Evolutionary conservation across 345 rosid species (phyloP).

Genomic region (Eucalyptus polybractea): DNA sequence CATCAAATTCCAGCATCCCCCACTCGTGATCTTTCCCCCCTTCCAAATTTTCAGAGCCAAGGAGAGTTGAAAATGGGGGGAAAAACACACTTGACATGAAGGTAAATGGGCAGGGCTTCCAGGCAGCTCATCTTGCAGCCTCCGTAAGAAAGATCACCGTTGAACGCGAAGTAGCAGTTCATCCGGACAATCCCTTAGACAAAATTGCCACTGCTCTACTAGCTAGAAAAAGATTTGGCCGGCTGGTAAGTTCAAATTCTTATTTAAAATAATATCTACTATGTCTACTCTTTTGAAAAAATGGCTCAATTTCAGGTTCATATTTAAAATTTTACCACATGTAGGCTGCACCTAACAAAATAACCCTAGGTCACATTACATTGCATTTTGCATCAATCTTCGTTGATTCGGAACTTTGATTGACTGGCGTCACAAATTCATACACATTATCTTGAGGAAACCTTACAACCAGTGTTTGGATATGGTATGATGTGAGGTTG

Average conservation of each 20-base stretch:
- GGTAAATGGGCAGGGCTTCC: conserved; percentile 46
- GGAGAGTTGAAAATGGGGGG: conserved; percentile 63
- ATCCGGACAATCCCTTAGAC: conserved; percentile 37
- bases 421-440: neutral
- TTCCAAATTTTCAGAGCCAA: conserved; percentile 25
- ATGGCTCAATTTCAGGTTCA: neutral
- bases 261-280: neutral
- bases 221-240: neutral
- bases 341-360: no score
- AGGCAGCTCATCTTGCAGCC: conserved; percentile 67
- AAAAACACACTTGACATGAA: conserved; percentile 50
- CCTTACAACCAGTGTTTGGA: no score
- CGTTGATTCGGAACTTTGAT: neutral
- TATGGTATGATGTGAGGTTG: neutral
- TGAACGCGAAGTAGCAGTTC: conserved; percentile 55
- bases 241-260: neutral
- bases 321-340: neutral
- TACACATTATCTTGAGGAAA: neutral
- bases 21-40: neutral
- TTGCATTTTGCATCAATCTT: neutral
- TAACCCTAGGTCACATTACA: no score
- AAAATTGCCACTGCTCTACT: neutral
- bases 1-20: neutral
- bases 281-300: neutral
- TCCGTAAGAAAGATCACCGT: conserved; percentile 48